Base-by-base conservation (phyloP, 306 rosid species). In the Begonia fuchsioides region DNA sequence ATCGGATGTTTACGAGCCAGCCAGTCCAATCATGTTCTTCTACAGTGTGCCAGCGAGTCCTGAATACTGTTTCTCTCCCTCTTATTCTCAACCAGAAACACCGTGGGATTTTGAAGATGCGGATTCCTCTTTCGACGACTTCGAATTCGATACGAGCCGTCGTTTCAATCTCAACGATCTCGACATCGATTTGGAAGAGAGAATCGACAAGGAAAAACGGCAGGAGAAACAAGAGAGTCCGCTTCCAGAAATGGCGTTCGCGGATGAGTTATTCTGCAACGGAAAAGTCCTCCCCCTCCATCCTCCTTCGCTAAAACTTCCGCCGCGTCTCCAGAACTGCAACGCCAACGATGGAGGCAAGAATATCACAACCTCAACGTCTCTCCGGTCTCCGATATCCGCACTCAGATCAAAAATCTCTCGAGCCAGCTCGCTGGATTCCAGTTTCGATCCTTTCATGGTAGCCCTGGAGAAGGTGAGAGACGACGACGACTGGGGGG, bases 21-120 rank as follows among this genome's bases (percentile, higher is more conserved):
- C 35, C 35, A 26, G 35, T 2, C 35, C 35, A 26, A 26, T 26
- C 50, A 47, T 74, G 63, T 55, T 47, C 46, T 83, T 73, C 75
- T 65, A 64, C 43, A 88, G 96, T 56, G 82, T 60, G 39, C 94
- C 94, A 59, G 68, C 73, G 15, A 87, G 96, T 80, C 94, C 88
- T 59, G 63, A 41, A 49, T 44, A 32, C 43, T 57, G 54, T 13
- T 48, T 49, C 2, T 14, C 57, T 61, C 72, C 45, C 32, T 59
- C 8, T 26, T 5, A 26, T 26, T 26, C 81, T 10, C 66, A 46
- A 20, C 67, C 67, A 10, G 48, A 81, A 15, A 40, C 78, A 47
- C 78, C 78, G 39, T 57, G 63, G 49, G 56, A 63, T 38, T 55
- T 60, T 50, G 72, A 70, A 15, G 79, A 69, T 59, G 65, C 71